A percentile compares a stretch with the other conserved stretches of the same genome.
These are phyloP conservation scores for Yamadazyma olivae DNA, from an alignment of 805 yeast species.

Conservation along the genomic window DNA sequence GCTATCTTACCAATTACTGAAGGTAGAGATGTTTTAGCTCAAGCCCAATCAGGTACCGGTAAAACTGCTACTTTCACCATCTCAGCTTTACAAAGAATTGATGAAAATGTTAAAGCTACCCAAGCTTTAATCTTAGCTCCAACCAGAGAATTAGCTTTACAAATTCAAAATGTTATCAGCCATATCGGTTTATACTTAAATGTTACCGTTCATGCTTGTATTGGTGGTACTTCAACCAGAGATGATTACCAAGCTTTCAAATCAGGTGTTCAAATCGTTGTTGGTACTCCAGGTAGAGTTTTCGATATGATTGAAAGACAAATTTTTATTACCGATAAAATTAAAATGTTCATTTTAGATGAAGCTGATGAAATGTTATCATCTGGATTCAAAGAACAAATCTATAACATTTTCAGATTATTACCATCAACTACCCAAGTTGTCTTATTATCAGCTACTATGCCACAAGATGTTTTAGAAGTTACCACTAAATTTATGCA, in stretches of 20 bases:
- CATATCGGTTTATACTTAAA: slow-evolving; percentile 90
- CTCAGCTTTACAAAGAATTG: slow-evolving; percentile 69
- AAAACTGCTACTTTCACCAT: slow-evolving; percentile 88
- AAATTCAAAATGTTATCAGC: slow-evolving; percentile 90
- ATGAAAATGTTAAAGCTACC: slow-evolving; percentile 65
- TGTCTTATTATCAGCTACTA: slow-evolving; percentile 90
- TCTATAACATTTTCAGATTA: slow-evolving; percentile 86
- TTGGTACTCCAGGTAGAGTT: slow-evolving; percentile 99
- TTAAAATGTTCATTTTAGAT: slow-evolving; percentile 93
- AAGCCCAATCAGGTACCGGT: slow-evolving; percentile 89
- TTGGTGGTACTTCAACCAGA: slow-evolving; percentile 91
- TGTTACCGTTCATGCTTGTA: slow-evolving; percentile 91
- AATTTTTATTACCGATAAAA: slow-evolving; percentile 71
- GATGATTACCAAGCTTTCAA: slow-evolving; percentile 84
- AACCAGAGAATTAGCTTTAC: slow-evolving; percentile 95
- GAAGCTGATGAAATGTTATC: slow-evolving; percentile 98
- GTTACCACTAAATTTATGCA: slow-evolving; percentile 92
- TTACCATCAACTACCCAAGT: slow-evolving; percentile 91
- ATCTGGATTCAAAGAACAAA: slow-evolving; percentile 92
- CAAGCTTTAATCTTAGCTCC: slow-evolving; percentile 96
- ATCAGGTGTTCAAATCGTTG: slow-evolving; percentile 88
- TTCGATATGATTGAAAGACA: slow-evolving; percentile 93
- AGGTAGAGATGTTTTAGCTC: slow-evolving; percentile 73
- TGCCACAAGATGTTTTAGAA: slow-evolving; percentile 89
- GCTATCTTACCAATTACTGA: slow-evolving; percentile 77